Evolutionary conservation across 1,284 basidiomycete species (phyloP).

Genomic region (Stygiomarasmius scandens): DNA sequence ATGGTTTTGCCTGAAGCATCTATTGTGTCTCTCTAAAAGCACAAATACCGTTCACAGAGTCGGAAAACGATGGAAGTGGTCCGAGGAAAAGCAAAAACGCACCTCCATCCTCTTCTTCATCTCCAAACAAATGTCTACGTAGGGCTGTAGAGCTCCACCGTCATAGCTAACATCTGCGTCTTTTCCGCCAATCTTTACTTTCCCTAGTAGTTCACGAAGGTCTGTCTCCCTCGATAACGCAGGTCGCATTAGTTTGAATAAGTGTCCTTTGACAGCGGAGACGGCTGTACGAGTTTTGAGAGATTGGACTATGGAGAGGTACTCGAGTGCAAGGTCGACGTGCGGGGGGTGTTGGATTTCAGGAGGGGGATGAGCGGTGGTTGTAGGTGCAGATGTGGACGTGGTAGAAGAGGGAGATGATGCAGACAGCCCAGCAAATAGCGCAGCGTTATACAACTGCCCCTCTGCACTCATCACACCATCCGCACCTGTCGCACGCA

Average conservation of each 20-base stretch:
- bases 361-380: constrained; percentile 24
- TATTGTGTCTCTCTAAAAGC: constrained; percentile 46
- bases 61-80: background rate
- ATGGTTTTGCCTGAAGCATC: constrained; percentile 37
- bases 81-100: constrained; percentile 26
- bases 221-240: constrained; percentile 73
- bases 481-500: constrained; percentile 84
- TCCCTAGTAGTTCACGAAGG: constrained; percentile 72
- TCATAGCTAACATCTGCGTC: background rate
- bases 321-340: constrained; percentile 78
- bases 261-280: constrained; percentile 87
- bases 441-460: constrained; percentile 89
- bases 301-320: constrained; percentile 78
- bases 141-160: constrained; percentile 51
- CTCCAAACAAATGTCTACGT: constrained; percentile 64
- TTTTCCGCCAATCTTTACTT: constrained; percentile 38
- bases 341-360: constrained; percentile 56
- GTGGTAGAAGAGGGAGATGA: constrained; percentile 15
- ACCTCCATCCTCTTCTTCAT: constrained; percentile 71
- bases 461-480: constrained; percentile 97
- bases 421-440: constrained; percentile 58
- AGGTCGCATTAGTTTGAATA: constrained; percentile 91
- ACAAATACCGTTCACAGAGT: constrained; percentile 4
- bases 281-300: constrained; percentile 75
- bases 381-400: constrained; percentile 16